These are phyloP conservation scores for Wickerhamiella musiphila DNA, from an alignment of 805 yeast species.

Conservation along the genomic window DNA sequence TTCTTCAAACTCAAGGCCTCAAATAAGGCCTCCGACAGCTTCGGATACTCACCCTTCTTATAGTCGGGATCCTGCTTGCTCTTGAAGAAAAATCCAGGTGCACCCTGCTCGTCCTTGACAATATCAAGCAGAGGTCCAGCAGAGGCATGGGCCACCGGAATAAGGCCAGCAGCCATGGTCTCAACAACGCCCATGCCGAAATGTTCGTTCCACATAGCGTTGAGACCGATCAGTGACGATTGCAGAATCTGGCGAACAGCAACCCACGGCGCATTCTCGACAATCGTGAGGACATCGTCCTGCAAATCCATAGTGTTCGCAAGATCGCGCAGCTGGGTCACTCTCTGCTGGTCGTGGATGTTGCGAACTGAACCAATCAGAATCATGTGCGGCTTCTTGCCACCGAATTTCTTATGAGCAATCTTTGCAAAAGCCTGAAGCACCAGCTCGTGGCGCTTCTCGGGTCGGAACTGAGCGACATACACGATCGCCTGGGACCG, in stretches of 20 bases:
- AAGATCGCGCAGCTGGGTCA: conserved; percentile 30
- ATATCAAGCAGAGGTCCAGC: conserved; percentile 92
- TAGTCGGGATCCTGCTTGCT: conserved; percentile 58
- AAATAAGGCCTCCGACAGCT: conserved; percentile 33
- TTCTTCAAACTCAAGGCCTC: conserved; percentile 26
- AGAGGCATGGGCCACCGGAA: conserved; percentile 83
- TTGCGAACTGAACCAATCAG: conserved; percentile 77
- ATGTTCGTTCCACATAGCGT: conserved; percentile 99
- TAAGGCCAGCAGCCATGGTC: conserved; percentile 65
- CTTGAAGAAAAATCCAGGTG: conserved; percentile 68
- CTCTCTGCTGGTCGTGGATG: conserved; percentile 41
- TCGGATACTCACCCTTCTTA: conserved; percentile 22
- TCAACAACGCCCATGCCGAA: conserved; percentile 97
- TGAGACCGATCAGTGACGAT: conserved; percentile 56
- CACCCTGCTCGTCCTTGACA: conserved; percentile 33
- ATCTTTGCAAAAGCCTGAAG: conserved; percentile 46
- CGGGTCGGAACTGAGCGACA: conserved; percentile 89
- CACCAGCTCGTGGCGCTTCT: conserved; percentile 69
- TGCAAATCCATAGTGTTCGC: conserved; percentile 31
- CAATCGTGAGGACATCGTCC: conserved; percentile 30
- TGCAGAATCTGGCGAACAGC: conserved; percentile 38
- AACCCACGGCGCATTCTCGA: conserved; percentile 58
- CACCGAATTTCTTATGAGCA: conserved; percentile 8
- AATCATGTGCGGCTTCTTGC: conserved; percentile 36
- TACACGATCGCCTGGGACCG: conserved; percentile 26